Conservation (phyloP, 441 rosid species). For the Corymbia citriodora region DNA sequence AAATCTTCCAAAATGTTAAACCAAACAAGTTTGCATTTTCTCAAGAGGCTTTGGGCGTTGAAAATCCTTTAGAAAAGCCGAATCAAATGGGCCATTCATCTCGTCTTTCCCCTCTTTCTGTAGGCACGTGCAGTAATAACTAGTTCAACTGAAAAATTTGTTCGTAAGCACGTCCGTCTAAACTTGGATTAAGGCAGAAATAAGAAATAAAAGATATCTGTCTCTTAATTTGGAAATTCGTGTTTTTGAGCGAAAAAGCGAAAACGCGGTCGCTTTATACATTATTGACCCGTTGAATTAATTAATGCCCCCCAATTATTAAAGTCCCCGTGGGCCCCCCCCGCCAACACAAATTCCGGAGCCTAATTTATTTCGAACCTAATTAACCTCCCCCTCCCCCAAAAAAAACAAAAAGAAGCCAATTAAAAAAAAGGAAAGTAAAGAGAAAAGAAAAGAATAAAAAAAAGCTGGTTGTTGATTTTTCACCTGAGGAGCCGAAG, state of each 20-base stretch:
- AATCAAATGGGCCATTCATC: no score
- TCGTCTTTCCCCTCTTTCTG: no score
- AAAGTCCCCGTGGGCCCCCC: not conserved
- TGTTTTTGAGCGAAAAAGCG: not conserved
- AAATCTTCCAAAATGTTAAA: no score
- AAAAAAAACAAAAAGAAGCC: not conserved
- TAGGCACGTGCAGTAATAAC: no score
- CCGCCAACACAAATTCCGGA: not conserved
- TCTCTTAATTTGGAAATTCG: not conserved
- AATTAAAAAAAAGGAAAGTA: not conserved
- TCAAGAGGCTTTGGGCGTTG: no score
- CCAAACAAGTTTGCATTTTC: no score
- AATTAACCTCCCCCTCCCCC: not conserved
- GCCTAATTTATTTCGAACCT: not conserved
- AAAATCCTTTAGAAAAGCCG: no score
- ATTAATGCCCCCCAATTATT: not conserved
- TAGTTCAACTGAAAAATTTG: no score
- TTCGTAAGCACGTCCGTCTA: accelerated
- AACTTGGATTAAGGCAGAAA: not conserved
- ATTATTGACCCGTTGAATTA: not conserved
- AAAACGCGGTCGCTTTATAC: not conserved
- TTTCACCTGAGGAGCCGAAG: not conserved
- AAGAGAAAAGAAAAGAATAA: not conserved
- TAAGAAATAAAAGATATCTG: not conserved
- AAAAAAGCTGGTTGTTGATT: not conserved